phyloP scores from a whole-genome alignment of 129 eudicot genomes.

The Glebionis coronaria region DNA sequence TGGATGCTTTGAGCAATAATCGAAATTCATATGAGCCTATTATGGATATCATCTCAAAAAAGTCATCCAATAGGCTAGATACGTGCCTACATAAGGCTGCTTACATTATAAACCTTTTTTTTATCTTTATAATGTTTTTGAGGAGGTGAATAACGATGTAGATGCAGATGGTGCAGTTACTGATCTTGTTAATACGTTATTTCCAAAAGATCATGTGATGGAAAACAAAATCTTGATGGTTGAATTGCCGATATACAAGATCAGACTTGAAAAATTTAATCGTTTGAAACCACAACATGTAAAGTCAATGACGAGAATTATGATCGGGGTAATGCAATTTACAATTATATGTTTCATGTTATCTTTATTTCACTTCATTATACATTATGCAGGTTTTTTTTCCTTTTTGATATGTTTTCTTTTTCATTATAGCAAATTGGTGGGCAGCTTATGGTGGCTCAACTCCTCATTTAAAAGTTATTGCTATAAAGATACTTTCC shows the following conservation, averaged over 20 bases:
- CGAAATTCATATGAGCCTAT: too few relatives aligned
- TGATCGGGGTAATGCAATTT: background rate
- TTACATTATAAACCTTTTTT: too few relatives aligned
- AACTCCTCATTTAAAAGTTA: background rate
- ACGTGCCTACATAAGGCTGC: too few relatives aligned
- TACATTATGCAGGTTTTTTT: too few relatives aligned
- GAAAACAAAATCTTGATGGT: slow-evolving; percentile 8
- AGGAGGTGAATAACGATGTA: background rate
- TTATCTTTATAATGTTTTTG: too few relatives aligned
- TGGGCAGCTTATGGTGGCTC: too few relatives aligned
- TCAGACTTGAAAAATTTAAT: background rate
- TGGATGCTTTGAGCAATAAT: too few relatives aligned
- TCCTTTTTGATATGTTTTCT: too few relatives aligned
- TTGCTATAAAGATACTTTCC: slow-evolving; percentile 5
- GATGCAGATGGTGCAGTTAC: background rate
- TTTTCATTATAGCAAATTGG: too few relatives aligned
- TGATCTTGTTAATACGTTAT: slow-evolving; percentile 7
- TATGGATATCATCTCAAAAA: too few relatives aligned
- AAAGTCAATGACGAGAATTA: background rate
- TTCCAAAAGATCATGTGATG: background rate
- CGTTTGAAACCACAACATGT: background rate
- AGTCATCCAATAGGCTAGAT: too few relatives aligned
- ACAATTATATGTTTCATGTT: background rate
- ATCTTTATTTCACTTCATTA: too few relatives aligned
- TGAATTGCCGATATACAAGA: slow-evolving; percentile 5